Percentiles rank a stretch among this genome's conserved stretches.
These are phyloP conservation scores for Bullera alba DNA, from an alignment of 768 basidiomycete species.

Conservation along the genomic window DNA sequence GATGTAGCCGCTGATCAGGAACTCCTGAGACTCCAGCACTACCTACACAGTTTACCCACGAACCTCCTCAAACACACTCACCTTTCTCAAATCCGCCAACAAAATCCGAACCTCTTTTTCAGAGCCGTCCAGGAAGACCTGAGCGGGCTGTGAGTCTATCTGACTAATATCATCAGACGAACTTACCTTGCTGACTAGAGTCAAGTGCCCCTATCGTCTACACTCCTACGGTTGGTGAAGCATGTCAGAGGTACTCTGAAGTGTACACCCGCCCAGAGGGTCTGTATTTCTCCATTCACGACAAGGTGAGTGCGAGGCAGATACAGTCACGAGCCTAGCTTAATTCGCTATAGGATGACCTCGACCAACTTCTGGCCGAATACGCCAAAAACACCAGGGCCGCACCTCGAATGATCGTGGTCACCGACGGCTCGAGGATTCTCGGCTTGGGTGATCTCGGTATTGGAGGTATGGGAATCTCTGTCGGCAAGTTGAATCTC, in stretches of 20 bases:
- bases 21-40: slow-evolving; percentile 29
- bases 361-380: slow-evolving; percentile 25
- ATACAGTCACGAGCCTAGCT: neutral
- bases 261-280: slow-evolving; percentile 56
- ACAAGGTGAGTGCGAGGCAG: slow-evolving; percentile 61
- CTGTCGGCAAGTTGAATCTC: slow-evolving; percentile 84
- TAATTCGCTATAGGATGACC: slow-evolving; percentile 16
- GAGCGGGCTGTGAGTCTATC: slow-evolving; percentile 50
- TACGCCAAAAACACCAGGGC: slow-evolving; percentile 16
- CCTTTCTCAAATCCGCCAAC: slow-evolving; percentile 64
- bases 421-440: slow-evolving; percentile 90
- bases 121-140: slow-evolving; percentile 64
- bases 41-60: slow-evolving; percentile 28
- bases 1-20: slow-evolving; percentile 14
- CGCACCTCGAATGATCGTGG: slow-evolving; percentile 71
- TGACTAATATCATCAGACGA: neutral
- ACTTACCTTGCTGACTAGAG: slow-evolving; percentile 2
- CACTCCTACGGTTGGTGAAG: slow-evolving; percentile 87
- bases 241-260: slow-evolving; percentile 73
- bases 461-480: slow-evolving; percentile 51
- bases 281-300: slow-evolving; percentile 62
- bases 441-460: slow-evolving; percentile 63
- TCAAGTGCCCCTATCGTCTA: slow-evolving; percentile 73
- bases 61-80: slow-evolving; percentile 79
- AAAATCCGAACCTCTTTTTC: slow-evolving; percentile 72